Evolutionary conservation across 768 basidiomycete species (phyloP), one percentile per base, ranked within the genome.

Genomic region (Podaxis sp.): DNA sequence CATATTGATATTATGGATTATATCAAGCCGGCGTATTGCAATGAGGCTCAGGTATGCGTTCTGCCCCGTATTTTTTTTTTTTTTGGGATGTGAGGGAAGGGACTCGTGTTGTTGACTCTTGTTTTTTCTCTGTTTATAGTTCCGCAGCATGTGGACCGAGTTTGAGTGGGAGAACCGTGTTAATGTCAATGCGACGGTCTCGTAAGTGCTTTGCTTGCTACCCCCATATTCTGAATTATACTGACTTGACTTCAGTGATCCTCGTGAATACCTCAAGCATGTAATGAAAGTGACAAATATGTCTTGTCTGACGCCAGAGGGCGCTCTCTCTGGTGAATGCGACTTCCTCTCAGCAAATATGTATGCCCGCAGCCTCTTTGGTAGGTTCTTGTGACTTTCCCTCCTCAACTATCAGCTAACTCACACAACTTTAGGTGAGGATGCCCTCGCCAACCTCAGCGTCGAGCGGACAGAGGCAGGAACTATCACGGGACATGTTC

Each of bases 81-180:
- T 15, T 5, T 41, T 41, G 40, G 12, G 40, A 13, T 8, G 22
- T 24, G 22, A 12, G 0, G 25, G 24, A 50, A 25, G 9, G 17
- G 19, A 19, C 15, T 46, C n/a, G 40, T 27, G 4, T 50, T 27
- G 24, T 24, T 47, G 22, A 29, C 47, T 9, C 2, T 22, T 36
- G 25, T 17, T 47, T 53, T 25, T 55, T 55, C 55, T 40, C 58
- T 19, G n/a, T 46, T 17, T 55, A 17, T 65, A 96, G 91, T 96
- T 96, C 86, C 86, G 96, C 36, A 93, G 86, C 74, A 96, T 96
- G 94, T 97, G 96, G 96, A 99, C 96, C 27, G 97, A 98, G 75
- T 99, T 99, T 70, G 96, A 99, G 74, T 99, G 96, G 96, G 96
- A 99, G 82, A 99, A 99, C 78, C 85, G 96, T 68, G 96, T 98